Evolutionary conservation across 768 basidiomycete genomes (phyloP), one percentile per base, ranked within the genome.

Genomic region (Pleurotus djamor): DNA sequence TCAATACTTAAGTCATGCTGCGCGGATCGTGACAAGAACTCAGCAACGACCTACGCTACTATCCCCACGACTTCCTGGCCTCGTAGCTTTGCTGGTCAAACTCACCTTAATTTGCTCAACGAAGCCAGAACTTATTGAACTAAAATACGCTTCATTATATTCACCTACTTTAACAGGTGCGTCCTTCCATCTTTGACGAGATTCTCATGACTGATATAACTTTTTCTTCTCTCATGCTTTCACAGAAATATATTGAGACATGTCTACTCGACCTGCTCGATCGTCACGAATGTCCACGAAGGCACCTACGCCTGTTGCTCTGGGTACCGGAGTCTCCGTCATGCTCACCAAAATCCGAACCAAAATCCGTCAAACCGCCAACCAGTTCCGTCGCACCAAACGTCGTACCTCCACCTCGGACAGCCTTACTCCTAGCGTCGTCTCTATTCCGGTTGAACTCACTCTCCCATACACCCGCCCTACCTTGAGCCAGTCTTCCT

Each of bases 31-130:
- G 12, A 33, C 28, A 13, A 41, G 41, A 56, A 16, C 10, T 28
- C 38, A n/a, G 54, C 54, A 56, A 56, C 37, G 37, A 43, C 54
- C 37, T 56, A 43, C 54, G 41, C 54, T 56, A 56, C n/a, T 56
- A 14, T 6, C 37, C 41, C 43, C 54, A 56, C 54, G 54, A 44
- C 16, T 28, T 43, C 33, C 37, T n/a, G 10, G 14, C 17, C 54
- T 56, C 41, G 17, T 56, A 43, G 54, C 41, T 44, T 56, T 41
- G 54, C 54, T 56, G 54, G 54, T 38, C 54, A 56, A 56, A 43
- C 14, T 52, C 41, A 17, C 8, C 41, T 56, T 44, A 55, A 38
- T 44, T 28, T 28, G 21, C 21, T 28, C 16, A 12, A n/a, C 16
- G 45, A 16, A 14, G 7, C 45, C 17, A 12, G 17, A 47, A 10